phyloP scores from a whole-genome alignment of 2,329 filamentous ascomycete genomes.

The Trichoderma brevicompactum region DNA sequence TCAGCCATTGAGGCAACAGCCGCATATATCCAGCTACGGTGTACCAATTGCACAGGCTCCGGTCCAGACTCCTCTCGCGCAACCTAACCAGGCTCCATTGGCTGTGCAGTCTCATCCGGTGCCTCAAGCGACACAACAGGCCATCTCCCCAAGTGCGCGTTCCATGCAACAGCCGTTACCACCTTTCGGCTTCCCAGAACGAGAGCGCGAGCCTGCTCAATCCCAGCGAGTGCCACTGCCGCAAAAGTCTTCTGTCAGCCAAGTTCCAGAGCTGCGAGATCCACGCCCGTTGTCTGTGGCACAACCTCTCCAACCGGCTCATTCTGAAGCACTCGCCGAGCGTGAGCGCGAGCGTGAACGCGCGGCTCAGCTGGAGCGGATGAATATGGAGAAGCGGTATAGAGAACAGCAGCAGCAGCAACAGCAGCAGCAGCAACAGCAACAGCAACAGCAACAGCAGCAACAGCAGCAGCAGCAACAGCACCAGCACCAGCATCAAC shows the following conservation, averaged over 20 bases:
- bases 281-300: constrained; percentile 43
- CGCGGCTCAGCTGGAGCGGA: constrained; percentile 40
- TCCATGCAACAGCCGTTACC: constrained; percentile 50
- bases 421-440: constrained; percentile 31
- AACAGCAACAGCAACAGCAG: constrained; percentile 24
- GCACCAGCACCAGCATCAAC: constrained; percentile 30
- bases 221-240: constrained; percentile 47
- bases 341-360: constrained; percentile 36
- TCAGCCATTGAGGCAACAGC: constrained; percentile 45
- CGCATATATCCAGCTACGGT: constrained; percentile 49
- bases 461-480: constrained; percentile 31
- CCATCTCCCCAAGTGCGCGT: constrained; percentile 53
- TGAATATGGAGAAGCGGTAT: constrained; percentile 41
- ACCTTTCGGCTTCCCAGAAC: constrained; percentile 52
- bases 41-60: constrained; percentile 53
- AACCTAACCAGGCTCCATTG: constrained; percentile 37
- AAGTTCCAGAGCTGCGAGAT: constrained; percentile 43
- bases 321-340: constrained; percentile 42
- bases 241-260: constrained; percentile 44
- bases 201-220: constrained; percentile 44
- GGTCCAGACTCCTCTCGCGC: constrained; percentile 40
- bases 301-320: constrained; percentile 42
- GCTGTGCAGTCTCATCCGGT: constrained; percentile 44
- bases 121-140: constrained; percentile 46
- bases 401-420: constrained; percentile 34